phyloP scores from a whole-genome alignment of 1,284 basidiomycete genomes.

The Rhodofomes roseus region DNA sequence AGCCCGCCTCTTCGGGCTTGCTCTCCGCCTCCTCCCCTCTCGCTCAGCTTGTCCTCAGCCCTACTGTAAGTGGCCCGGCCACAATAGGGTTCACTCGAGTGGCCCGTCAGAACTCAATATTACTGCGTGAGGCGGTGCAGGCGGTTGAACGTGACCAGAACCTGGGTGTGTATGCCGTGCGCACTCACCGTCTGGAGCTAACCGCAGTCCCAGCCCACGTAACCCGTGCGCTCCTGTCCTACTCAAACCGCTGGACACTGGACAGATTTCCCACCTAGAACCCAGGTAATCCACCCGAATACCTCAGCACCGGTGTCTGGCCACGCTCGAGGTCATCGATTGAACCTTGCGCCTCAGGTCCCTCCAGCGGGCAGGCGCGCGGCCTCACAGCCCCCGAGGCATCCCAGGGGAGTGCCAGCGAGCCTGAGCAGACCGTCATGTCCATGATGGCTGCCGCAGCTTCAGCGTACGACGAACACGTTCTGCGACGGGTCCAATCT shows the following conservation, averaged over 20 bases:
- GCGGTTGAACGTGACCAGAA: background rate
- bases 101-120: background rate
- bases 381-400: background rate
- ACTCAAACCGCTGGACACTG: background rate
- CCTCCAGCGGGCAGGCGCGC: background rate
- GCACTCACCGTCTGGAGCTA: background rate
- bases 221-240: background rate
- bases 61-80: background rate
- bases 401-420: background rate
- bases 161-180: background rate
- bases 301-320: background rate
- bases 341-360: slow-evolving; percentile 3
- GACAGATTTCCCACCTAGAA: background rate
- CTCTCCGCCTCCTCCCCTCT: background rate
- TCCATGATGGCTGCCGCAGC: slow-evolving; percentile 2
- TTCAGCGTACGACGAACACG: slow-evolving; percentile 7
- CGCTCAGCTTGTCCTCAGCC: background rate
- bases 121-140: background rate
- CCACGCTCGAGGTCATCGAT: slow-evolving; percentile 7
- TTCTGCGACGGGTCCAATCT: slow-evolving; percentile 17
- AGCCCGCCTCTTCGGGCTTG: background rate
- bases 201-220: background rate
- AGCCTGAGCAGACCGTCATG: background rate
- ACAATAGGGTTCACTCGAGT: background rate
- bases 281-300: background rate